Conservation (phyloP, 2,329 filamentous ascomycete genomes). For the Monosporascus sp. region DNA sequence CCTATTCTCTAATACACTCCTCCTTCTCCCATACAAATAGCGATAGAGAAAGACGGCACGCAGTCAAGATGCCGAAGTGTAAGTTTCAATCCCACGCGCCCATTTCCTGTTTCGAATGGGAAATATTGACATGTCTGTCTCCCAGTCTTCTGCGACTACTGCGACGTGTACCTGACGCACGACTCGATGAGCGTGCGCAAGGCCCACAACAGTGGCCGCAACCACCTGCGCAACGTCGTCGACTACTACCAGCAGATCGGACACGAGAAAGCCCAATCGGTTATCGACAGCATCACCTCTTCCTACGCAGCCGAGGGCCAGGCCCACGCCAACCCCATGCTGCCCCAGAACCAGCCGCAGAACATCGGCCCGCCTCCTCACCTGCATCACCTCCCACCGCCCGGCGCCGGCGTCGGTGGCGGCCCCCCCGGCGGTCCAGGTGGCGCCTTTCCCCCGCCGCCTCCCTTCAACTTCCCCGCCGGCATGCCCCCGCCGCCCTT, state of each 20-base stretch:
- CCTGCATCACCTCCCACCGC: conserved; percentile 56
- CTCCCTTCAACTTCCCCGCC: conserved; percentile 61
- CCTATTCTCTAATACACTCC: neutral
- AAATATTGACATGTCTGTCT: conserved; percentile 15
- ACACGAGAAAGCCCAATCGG: conserved; percentile 95
- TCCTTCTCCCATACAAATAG: neutral
- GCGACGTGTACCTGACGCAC: conserved; percentile 99
- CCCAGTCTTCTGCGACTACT: conserved; percentile 89
- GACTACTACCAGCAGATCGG: conserved; percentile 99
- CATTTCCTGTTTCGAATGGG: neutral
- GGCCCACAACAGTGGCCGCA: conserved; percentile 93
- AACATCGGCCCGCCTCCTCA: conserved; percentile 88
- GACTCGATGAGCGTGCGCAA: conserved; percentile 99
- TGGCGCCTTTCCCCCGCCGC: conserved; percentile 39
- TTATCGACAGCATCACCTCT: conserved; percentile 95
- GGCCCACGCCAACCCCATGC: conserved; percentile 78
- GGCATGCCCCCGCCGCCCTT: conserved; percentile 32
- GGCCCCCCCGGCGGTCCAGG: conserved; percentile 24
- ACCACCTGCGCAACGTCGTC: conserved; percentile 94
- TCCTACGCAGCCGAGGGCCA: conserved; percentile 95
- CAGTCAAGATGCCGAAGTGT: conserved; percentile 79
- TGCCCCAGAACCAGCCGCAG: conserved; percentile 67
- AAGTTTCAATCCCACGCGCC: conserved; percentile 37
- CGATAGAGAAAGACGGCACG: neutral
- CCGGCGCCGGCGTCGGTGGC: conserved; percentile 25